Evolutionary conservation across 176 grass and related monocot genomes (phyloP).

Genomic region (Avena sativa): DNA sequence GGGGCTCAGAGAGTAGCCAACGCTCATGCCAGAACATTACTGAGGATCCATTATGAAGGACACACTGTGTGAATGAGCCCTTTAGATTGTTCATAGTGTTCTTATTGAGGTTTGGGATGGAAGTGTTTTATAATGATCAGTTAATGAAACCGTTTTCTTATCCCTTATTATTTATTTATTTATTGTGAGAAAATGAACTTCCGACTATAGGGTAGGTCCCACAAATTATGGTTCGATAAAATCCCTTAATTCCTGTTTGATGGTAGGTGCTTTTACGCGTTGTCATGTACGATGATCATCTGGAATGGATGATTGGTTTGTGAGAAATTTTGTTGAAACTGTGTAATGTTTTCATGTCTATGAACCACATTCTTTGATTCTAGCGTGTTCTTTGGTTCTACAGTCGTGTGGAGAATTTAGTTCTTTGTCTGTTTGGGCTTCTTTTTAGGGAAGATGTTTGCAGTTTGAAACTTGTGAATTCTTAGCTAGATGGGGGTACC

Average conservation of each 20-base stretch:
- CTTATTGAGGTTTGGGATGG: background rate
- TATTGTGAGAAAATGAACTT: background rate
- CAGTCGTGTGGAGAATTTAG: background rate
- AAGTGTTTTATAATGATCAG: background rate
- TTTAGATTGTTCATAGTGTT: background rate
- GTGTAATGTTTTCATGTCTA: background rate
- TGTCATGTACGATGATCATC: background rate
- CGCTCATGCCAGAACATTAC: too few relatives aligned
- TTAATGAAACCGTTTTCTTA: background rate
- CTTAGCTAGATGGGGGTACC: background rate
- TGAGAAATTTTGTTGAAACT: background rate
- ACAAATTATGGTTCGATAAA: background rate
- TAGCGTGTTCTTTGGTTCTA: background rate
- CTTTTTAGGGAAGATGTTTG: background rate
- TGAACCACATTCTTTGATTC: background rate
- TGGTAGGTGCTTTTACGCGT: background rate
- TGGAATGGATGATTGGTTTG: background rate
- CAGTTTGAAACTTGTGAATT: background rate
- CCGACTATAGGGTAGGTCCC: background rate
- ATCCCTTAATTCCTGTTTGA: background rate
- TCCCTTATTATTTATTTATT: background rate
- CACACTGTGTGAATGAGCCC: too few relatives aligned
- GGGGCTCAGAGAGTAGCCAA: too few relatives aligned
- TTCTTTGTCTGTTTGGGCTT: conserved; percentile 7
- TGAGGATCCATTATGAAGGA: too few relatives aligned